phyloP scores from a whole-genome alignment of 1,284 basidiomycete species.

The Ustilago sp. region DNA sequence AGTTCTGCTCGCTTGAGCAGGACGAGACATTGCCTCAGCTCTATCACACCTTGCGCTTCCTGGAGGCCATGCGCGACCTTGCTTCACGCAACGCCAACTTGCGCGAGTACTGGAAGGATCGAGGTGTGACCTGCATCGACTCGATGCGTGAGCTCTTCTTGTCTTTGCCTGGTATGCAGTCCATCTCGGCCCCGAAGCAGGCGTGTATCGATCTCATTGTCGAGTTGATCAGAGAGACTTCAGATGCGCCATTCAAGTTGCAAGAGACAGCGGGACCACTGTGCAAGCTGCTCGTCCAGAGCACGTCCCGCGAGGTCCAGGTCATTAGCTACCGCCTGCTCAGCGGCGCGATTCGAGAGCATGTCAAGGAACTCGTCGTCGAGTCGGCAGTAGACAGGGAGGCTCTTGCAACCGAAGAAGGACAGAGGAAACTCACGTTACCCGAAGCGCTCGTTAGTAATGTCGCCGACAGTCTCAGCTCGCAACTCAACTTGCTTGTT shows the following conservation, averaged over 20 bases:
- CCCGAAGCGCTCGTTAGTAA: conserved; percentile 40
- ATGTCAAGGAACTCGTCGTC: conserved; percentile 61
- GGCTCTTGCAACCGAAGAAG: conserved; percentile 30
- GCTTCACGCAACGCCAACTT: conserved; percentile 80
- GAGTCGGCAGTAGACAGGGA: conserved; percentile 50
- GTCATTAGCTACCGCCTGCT: conserved; percentile 50
- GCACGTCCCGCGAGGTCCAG: conserved; percentile 51
- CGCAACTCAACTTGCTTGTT: conserved; percentile 34
- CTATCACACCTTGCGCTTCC: conserved; percentile 78
- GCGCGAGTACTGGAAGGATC: conserved; percentile 77
- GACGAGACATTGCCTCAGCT: conserved; percentile 76
- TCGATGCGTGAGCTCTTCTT: conserved; percentile 76
- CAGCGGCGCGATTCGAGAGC: conserved; percentile 39
- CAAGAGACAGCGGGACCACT: conserved; percentile 29
- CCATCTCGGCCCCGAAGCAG: conserved; percentile 35
- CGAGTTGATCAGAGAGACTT: conserved; percentile 51
- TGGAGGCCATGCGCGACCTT: conserved; percentile 80
- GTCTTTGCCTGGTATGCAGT: conserved; percentile 56
- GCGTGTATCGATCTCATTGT: conserved; percentile 50
- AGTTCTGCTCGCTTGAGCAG: conserved; percentile 78
- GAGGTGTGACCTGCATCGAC: conserved; percentile 74
- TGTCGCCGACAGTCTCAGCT: conserved; percentile 32
- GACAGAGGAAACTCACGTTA: conserved; percentile 26
- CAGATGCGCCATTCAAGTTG: conserved; percentile 39
- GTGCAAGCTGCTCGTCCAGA: conserved; percentile 42